These are phyloP conservation scores for Prunus armeniaca DNA, from an alignment of 306 rosid species.

Conservation along the genomic window DNA sequence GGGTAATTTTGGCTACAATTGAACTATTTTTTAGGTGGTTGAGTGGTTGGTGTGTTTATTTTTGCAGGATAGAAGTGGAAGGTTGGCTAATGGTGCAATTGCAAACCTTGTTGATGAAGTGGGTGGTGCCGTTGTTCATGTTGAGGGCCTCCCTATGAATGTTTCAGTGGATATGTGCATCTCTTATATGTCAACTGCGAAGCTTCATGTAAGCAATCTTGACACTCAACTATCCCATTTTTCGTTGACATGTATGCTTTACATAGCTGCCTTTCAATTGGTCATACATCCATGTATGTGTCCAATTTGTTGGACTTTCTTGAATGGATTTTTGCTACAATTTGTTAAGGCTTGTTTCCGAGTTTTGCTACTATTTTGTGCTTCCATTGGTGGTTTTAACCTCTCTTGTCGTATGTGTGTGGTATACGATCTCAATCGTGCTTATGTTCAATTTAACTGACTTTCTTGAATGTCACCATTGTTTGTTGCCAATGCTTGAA, in stretches of 20 bases:
- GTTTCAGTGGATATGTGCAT: constrained; percentile 95
- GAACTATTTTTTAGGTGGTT: neutral
- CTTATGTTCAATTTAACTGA: neutral
- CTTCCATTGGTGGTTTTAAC: neutral
- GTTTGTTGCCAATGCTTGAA: neutral
- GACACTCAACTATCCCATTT: neutral
- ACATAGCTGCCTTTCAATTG: neutral
- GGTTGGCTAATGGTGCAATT: constrained; percentile 65
- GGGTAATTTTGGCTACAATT: neutral
- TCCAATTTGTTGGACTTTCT: neutral
- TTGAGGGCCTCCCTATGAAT: constrained; percentile 65
- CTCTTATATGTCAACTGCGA: constrained; percentile 56
- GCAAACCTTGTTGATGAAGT: constrained; percentile 78
- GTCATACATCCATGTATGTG: neutral
- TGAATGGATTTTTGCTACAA: neutral
- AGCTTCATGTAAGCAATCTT: constrained; percentile 45
- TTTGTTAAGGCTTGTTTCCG: neutral
- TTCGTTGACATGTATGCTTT: neutral
- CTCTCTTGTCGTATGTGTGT: neutral
- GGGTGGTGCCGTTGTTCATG: constrained; percentile 55
- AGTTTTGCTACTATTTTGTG: neutral
- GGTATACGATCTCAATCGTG: neutral
- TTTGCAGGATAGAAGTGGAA: constrained; percentile 65
- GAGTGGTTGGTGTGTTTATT: neutral
- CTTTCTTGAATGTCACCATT: neutral